These are phyloP conservation scores for Chaetothyriales sp. DNA, from an alignment of 2,329 filamentous ascomycete species.

Conservation along the genomic window DNA sequence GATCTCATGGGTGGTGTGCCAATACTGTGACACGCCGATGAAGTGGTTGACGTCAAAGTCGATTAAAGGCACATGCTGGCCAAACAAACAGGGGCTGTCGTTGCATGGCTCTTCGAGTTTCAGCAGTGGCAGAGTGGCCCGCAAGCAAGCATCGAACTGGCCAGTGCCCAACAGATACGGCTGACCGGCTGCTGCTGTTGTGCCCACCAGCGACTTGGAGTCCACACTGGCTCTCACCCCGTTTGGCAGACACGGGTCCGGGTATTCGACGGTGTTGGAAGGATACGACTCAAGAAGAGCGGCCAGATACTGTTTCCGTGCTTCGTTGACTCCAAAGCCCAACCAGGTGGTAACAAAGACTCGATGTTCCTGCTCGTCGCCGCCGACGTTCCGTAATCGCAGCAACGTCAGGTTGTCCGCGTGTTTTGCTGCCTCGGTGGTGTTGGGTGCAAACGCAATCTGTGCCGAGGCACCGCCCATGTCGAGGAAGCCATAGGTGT, in stretches of 20 bases:
- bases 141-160: constrained; percentile 69
- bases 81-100: constrained; percentile 73
- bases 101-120: constrained; percentile 76
- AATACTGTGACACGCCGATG: constrained; percentile 93
- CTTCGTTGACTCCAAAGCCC: constrained; percentile 92
- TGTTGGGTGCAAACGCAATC: constrained; percentile 92
- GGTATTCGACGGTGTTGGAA: constrained; percentile 50
- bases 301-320: constrained; percentile 70
- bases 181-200: background rate
- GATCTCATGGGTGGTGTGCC: constrained; percentile 94
- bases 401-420: constrained; percentile 76
- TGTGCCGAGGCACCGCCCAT: constrained; percentile 98
- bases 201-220: constrained; percentile 37
- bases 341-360: constrained; percentile 96
- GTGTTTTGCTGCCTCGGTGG: constrained; percentile 78
- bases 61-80: constrained; percentile 83
- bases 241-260: constrained; percentile 77
- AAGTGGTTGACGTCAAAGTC: constrained; percentile 98
- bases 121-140: constrained; percentile 66
- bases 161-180: constrained; percentile 62
- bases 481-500: constrained; percentile 93
- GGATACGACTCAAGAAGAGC: constrained; percentile 52
- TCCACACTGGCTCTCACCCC: constrained; percentile 59
- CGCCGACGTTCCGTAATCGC: constrained; percentile 69
- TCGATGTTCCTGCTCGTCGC: constrained; percentile 60